A percentile compares a stretch with the other conserved stretches of the same genome.
Evolutionary conservation across 1,284 basidiomycete genomes (phyloP).

Genomic region (Cryptococcus sp.): DNA sequence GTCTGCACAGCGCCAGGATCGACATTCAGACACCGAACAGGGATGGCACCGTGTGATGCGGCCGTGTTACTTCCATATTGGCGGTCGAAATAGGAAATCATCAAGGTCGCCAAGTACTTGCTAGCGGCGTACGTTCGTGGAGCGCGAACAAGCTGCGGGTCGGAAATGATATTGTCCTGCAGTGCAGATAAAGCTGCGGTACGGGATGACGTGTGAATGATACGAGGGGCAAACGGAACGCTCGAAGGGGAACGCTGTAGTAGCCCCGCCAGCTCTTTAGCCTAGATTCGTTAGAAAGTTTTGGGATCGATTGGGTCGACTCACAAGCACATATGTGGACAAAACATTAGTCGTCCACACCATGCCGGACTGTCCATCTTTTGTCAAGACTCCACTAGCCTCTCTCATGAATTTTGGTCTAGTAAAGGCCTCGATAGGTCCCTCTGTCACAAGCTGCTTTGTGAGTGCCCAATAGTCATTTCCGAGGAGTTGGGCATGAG

Average conservation of each 20-base stretch:
- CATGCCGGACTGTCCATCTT: slow-evolving; percentile 66
- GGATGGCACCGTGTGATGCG: slow-evolving; percentile 27
- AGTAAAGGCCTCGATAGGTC: slow-evolving; percentile 54
- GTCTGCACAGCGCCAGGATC: slow-evolving; percentile 73
- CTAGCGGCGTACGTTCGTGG: slow-evolving; percentile 64
- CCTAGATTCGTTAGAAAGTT: slow-evolving; percentile 16
- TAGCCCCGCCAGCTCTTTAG: slow-evolving; percentile 38
- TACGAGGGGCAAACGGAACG: slow-evolving; percentile 54
- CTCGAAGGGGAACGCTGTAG: slow-evolving; percentile 37
- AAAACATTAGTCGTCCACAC: slow-evolving; percentile 85
- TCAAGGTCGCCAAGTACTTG: slow-evolving; percentile 76
- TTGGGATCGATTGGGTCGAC: slow-evolving; percentile 35
- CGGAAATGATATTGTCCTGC: slow-evolving; percentile 39
- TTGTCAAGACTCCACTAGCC: slow-evolving; percentile 57
- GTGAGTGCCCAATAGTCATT: slow-evolving; percentile 57
- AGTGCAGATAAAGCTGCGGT: slow-evolving; percentile 60
- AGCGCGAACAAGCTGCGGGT: slow-evolving; percentile 68
- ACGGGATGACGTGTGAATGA: slow-evolving; percentile 76
- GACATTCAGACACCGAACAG: slow-evolving; percentile 60
- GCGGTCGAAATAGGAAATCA: slow-evolving; percentile 58
- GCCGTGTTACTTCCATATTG: slow-evolving; percentile 47
- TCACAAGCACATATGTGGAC: slow-evolving; percentile 72
- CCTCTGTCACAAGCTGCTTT: slow-evolving; percentile 54
- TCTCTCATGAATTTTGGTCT: slow-evolving; percentile 63
- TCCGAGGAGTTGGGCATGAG: slow-evolving; percentile 58